Conservation (phyloP, 371 early-diverging fungal species). For the Circinella umbellata region DNA sequence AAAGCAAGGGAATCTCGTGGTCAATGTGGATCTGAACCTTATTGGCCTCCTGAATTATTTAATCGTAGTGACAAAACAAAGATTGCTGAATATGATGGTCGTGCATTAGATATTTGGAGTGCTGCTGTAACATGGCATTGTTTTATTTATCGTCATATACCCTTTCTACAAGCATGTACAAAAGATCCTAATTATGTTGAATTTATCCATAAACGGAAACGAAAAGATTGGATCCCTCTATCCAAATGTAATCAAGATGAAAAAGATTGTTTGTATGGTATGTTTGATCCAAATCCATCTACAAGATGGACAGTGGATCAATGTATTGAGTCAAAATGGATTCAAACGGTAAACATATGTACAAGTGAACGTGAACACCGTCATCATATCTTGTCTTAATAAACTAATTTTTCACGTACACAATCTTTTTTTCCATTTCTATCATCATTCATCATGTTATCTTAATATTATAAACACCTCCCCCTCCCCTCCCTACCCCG, state of each 20-base stretch:
- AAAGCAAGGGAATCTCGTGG: constrained; percentile 22
- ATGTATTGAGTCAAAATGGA: constrained; percentile 50
- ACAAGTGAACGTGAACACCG: constrained; percentile 20
- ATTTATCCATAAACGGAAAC: constrained; percentile 44
- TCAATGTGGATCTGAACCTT: constrained; percentile 37
- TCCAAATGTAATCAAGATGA: constrained; percentile 34
- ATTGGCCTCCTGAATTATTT: constrained; percentile 37
- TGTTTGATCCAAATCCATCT: constrained; percentile 52
- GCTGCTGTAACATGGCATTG: constrained; percentile 42
- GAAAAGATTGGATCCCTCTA: constrained; percentile 62
- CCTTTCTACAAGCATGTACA: constrained; percentile 51
- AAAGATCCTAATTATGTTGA: constrained; percentile 73
- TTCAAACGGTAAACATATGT: constrained; percentile 32
- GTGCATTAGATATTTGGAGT: constrained; percentile 38
- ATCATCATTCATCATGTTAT: too few relatives aligned
- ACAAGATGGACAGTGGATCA: constrained; percentile 51
- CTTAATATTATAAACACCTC: too few relatives aligned
- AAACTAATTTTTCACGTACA: neutral
- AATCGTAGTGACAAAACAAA: neutral
- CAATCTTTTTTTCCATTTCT: too few relatives aligned
- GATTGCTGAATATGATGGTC: constrained; percentile 28
- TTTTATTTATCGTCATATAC: constrained; percentile 32
- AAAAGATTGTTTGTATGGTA: constrained; percentile 42
- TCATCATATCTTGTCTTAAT: constrained; percentile 13
- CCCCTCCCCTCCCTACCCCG: too few relatives aligned